phyloP scores from a whole-genome alignment of 345 rosid genomes.

The Melastoma malabathricum region DNA sequence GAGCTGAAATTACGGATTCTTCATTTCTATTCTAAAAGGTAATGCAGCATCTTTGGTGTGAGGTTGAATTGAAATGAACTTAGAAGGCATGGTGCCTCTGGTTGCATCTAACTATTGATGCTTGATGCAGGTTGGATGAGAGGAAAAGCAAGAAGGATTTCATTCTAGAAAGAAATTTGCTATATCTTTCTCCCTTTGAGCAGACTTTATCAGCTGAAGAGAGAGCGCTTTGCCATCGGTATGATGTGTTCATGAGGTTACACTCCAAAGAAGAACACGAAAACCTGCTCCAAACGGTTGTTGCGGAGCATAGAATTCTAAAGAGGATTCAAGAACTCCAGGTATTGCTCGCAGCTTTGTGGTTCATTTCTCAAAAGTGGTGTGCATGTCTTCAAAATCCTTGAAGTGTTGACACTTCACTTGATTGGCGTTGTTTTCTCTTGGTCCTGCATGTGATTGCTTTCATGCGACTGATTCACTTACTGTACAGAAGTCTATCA shows the following conservation, averaged over 20 bases:
- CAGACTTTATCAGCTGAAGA: constrained; percentile 80
- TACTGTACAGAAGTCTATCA: neutral
- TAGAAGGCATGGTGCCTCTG: neutral
- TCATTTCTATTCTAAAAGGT: constrained; percentile 79
- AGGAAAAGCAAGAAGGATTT: constrained; percentile 91
- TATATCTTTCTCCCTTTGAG: constrained; percentile 60
- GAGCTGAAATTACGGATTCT: constrained; percentile 77
- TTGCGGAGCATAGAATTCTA: constrained; percentile 59
- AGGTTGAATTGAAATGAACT: neutral
- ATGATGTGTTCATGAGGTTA: constrained; percentile 80
- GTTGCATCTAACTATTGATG: neutral
- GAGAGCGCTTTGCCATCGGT: constrained; percentile 50
- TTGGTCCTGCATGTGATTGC: neutral
- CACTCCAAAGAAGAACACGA: constrained; percentile 91
- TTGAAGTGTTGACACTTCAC: neutral
- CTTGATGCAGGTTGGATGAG: constrained; percentile 67
- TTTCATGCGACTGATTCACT: neutral
- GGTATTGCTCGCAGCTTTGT: constrained; percentile 17
- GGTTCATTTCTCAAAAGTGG: neutral
- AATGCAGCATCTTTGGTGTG: neutral
- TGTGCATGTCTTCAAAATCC: neutral
- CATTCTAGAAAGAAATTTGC: constrained; percentile 67
- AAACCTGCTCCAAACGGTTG: constrained; percentile 55
- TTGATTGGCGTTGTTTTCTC: neutral
- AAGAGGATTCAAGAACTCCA: constrained; percentile 68